Percentiles rank a stretch among this genome's conserved stretches.
These are phyloP conservation scores for Wickerhamomyces mucosus DNA, from an alignment of 805 yeast genomes.

Conservation along the genomic window DNA sequence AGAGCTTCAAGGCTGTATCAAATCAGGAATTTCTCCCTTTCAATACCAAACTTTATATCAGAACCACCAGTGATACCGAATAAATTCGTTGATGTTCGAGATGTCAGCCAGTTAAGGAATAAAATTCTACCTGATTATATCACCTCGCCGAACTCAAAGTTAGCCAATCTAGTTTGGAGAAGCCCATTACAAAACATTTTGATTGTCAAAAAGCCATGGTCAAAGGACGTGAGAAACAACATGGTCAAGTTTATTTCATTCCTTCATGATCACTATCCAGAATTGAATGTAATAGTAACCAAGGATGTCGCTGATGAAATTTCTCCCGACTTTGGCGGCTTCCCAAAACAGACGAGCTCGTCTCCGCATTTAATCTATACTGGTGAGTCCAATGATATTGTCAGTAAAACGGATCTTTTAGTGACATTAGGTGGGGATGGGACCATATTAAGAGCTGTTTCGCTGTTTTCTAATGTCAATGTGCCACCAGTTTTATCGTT, in stretches of 20 bases:
- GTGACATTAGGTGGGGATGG: constrained; percentile 97
- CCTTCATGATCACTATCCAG: constrained; percentile 53
- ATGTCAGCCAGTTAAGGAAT: constrained; percentile 21
- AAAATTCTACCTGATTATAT: constrained; percentile 41
- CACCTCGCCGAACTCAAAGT: constrained; percentile 46
- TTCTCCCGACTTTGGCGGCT: constrained; percentile 19
- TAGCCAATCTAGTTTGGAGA: constrained; percentile 63
- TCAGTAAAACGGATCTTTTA: constrained; percentile 62
- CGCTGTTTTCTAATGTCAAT: constrained; percentile 55
- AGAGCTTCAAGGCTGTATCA: too few species aligned
- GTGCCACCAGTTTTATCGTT: constrained; percentile 89
- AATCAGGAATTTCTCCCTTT: too few species aligned
- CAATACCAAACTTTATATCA: too few species aligned
- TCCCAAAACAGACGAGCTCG: constrained; percentile 15
- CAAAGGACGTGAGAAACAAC: constrained; percentile 51
- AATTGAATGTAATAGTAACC: constrained; percentile 68
- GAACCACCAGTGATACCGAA: constrained; percentile 21
- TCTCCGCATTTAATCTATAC: constrained; percentile 41
- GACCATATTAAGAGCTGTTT: constrained; percentile 76
- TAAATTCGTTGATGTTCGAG: constrained; percentile 22
- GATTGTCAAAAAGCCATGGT: constrained; percentile 81
- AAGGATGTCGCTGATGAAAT: constrained; percentile 70
- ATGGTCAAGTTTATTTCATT: constrained; percentile 56
- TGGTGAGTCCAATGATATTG: constrained; percentile 48
- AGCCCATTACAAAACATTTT: constrained; percentile 63